phyloP scores from a whole-genome alignment of 768 basidiomycete species.

The Suillus americanus region DNA sequence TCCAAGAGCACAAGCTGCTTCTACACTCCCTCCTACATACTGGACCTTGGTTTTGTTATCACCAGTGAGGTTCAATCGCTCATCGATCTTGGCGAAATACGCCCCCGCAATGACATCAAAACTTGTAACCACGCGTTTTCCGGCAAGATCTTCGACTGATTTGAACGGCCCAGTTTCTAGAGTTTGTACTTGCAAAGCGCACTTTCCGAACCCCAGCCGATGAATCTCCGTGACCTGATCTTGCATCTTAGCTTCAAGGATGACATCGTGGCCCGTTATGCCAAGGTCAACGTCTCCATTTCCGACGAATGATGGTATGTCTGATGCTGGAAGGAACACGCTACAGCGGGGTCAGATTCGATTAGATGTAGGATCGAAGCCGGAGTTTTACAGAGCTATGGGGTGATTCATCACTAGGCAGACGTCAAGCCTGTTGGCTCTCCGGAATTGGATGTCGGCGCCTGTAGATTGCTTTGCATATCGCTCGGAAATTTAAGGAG shows the following conservation, averaged over 20 bases:
- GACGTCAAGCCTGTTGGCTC: conserved; percentile 86
- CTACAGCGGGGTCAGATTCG: conserved; percentile 38
- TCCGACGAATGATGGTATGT: conserved; percentile 98
- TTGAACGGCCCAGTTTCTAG: conserved; percentile 74
- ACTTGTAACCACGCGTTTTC: conserved; percentile 92
- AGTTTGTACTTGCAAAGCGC: conserved; percentile 86
- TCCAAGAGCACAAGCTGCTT: conserved; percentile 95
- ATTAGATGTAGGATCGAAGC: not conserved
- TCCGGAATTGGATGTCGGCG: conserved; percentile 93
- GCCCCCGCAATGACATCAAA: conserved; percentile 85
- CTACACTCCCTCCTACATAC: conserved; percentile 97
- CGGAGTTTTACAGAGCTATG: conserved; percentile 79
- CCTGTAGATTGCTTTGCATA: conserved; percentile 42
- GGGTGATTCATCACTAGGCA: conserved; percentile 91
- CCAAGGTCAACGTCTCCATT: conserved; percentile 96
- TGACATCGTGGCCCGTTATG: conserved; percentile 97
- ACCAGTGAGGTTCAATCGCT: conserved; percentile 46
- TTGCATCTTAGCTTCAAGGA: conserved; percentile 87
- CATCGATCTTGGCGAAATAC: conserved; percentile 73
- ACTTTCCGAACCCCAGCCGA: conserved; percentile 90
- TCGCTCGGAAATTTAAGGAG: not conserved
- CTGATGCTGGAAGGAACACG: conserved; percentile 93
- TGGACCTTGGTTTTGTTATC: conserved; percentile 78
- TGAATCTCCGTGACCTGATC: conserved; percentile 74
- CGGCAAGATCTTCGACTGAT: conserved; percentile 76